Conservation (phyloP, 441 rosid species). For the Theobroma grandiflorum region DNA sequence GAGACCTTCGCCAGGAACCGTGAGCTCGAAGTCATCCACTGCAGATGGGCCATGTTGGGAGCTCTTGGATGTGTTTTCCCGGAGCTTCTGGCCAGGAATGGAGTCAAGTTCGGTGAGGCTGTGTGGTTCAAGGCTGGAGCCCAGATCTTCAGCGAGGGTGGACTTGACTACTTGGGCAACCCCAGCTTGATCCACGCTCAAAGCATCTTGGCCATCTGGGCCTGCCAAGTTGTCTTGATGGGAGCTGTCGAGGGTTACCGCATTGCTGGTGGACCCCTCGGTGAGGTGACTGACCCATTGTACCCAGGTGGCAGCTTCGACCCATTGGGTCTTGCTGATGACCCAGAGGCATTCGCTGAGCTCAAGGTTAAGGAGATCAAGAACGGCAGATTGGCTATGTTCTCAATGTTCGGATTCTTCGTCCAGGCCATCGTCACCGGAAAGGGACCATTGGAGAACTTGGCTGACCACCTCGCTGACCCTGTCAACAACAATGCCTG, state of each 20-base stretch:
- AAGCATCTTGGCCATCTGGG: conserved; percentile 85
- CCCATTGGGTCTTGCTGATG: conserved; percentile 77
- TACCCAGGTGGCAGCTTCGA: conserved; percentile 84
- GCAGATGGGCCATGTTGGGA: conserved; percentile 84
- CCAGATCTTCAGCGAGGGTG: conserved; percentile 82
- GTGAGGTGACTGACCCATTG: conserved; percentile 68
- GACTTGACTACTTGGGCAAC: conserved; percentile 82
- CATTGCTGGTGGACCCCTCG: conserved; percentile 71
- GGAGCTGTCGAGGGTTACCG: conserved; percentile 83
- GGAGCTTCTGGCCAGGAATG: conserved; percentile 74
- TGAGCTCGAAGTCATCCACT: conserved; percentile 84
- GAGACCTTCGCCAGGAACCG: conserved; percentile 86
- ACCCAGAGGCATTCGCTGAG: conserved; percentile 79
- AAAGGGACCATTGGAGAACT: conserved; percentile 73
- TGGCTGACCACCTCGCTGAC: conserved; percentile 79
- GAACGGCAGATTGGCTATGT: conserved; percentile 81
- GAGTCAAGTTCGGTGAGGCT: conserved; percentile 79
- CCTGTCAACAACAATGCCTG: conserved; percentile 89
- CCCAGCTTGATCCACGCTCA: conserved; percentile 80
- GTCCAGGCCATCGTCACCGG: conserved; percentile 86
- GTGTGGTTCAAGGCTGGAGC: conserved; percentile 92
- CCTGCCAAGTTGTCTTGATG: conserved; percentile 68
- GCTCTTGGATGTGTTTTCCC: conserved; percentile 85
- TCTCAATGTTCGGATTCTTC: conserved; percentile 82
- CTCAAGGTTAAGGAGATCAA: conserved; percentile 80